Conservation (phyloP, 164 flowering plant genomes). For the Macadamia tetraphylla region DNA sequence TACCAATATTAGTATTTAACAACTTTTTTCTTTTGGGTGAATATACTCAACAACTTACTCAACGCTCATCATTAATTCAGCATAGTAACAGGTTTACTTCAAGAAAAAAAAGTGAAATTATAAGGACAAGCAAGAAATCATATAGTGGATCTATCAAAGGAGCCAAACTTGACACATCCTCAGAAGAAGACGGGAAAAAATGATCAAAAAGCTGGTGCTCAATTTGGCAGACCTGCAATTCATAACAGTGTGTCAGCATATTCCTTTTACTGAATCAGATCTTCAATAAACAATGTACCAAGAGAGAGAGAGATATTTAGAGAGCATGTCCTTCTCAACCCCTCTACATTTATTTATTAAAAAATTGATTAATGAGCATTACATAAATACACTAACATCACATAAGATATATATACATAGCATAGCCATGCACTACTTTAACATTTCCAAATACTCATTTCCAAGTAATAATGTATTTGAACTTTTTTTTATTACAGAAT, state of each 20-base stretch:
- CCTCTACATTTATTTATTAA: too few species aligned
- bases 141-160: constrained; percentile 89
- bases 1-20: background rate
- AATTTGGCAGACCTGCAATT: constrained; percentile 86
- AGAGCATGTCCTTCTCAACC: too few species aligned
- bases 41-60: background rate
- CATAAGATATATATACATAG: too few species aligned
- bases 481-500: too few species aligned
- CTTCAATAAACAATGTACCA: background rate
- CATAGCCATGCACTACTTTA: too few species aligned
- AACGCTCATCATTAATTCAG: background rate
- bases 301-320: background rate
- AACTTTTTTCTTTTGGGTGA: too few species aligned
- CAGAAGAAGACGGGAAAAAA: constrained; percentile 86
- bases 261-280: too few species aligned
- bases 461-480: too few species aligned
- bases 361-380: too few species aligned
- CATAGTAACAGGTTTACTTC: background rate
- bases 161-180: constrained; percentile 80
- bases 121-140: constrained; percentile 25
- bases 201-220: constrained; percentile 94
- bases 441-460: too few species aligned
- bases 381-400: too few species aligned
- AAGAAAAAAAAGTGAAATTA: background rate
- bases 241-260: constrained; percentile 3